phyloP scores from a whole-genome alignment of 169 alveolate species.

The Cryptosporidium tyzzeri region DNA sequence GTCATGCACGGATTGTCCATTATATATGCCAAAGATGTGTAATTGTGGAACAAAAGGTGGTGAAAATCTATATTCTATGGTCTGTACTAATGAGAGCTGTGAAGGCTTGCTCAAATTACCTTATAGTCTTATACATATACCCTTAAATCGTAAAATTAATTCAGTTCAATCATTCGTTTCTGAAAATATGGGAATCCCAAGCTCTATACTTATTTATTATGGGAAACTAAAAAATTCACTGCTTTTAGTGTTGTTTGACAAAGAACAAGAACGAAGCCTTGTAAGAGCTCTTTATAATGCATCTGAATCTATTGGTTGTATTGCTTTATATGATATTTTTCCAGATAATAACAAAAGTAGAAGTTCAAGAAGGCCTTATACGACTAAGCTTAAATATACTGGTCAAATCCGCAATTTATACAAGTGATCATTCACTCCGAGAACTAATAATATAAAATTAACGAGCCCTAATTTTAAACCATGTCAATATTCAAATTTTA shows the following conservation, averaged over 20 bases:
- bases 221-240: slow-evolving; percentile 63
- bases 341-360: slow-evolving; percentile 1
- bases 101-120: slow-evolving; percentile 76
- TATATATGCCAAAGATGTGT: slow-evolving; percentile 70
- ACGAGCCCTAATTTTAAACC: background rate
- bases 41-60: slow-evolving; percentile 23
- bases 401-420: slow-evolving; percentile 13
- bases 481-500: background rate
- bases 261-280: slow-evolving; percentile 28
- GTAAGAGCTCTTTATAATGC: slow-evolving; percentile 10
- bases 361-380: slow-evolving; percentile 41
- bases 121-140: slow-evolving; percentile 77
- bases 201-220: slow-evolving; percentile 31
- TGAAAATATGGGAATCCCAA: slow-evolving; percentile 42
- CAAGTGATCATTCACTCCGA: background rate
- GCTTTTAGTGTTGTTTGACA: slow-evolving; percentile 19
- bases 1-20: slow-evolving; percentile 56
- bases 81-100: slow-evolving; percentile 68
- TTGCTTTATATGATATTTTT: slow-evolving; percentile 34
- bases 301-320: slow-evolving; percentile 42
- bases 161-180: slow-evolving; percentile 55
- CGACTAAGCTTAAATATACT: slow-evolving; percentile 24
- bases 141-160: slow-evolving; percentile 73
- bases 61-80: background rate
- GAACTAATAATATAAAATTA: too few species aligned